Evolutionary conservation across 495 filamentous ascomycete genomes (phyloP).

Genomic region (Aspergillus biplanus): DNA sequence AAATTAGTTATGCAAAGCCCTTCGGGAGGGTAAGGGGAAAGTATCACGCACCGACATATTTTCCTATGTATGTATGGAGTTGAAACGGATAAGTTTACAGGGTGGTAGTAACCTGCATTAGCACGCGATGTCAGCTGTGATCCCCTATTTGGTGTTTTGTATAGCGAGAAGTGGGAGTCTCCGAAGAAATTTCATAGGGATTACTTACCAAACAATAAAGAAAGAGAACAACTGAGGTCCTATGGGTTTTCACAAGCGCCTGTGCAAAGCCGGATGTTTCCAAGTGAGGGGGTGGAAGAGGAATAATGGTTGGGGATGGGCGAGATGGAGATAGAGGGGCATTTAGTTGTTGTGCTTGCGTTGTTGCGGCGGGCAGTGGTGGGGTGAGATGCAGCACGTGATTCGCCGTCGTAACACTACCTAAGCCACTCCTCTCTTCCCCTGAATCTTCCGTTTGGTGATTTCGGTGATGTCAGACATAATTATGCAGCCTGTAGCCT

Average conservation of each 20-base stretch:
- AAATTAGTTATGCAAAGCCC: constrained; percentile 21
- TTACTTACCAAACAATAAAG: constrained; percentile 20
- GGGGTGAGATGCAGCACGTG: constrained; percentile 41
- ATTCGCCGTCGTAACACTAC: constrained; percentile 31
- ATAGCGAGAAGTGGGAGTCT: not conserved
- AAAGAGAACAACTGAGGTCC: constrained; percentile 8
- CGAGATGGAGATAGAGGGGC: constrained; percentile 38
- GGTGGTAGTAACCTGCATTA: constrained; percentile 32
- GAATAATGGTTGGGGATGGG: constrained; percentile 28
- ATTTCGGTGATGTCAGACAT: constrained; percentile 2
- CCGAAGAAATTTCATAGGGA: not conserved
- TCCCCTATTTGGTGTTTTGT: constrained; percentile 19
- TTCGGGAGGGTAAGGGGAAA: constrained; percentile 1
- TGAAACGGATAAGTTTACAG: constrained; percentile 28
- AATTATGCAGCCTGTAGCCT: constrained; percentile 12
- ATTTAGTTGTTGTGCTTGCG: constrained; percentile 44
- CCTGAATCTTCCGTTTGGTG: constrained; percentile 23
- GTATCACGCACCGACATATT: constrained; percentile 46
- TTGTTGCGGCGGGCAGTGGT: constrained; percentile 45
- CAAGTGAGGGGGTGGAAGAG: constrained; percentile 20
- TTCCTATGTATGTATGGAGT: constrained; percentile 31
- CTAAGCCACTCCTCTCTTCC: constrained; percentile 14
- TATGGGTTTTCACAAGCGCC: constrained; percentile 2
- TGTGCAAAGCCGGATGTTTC: constrained; percentile 7
- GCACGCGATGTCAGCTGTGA: constrained; percentile 37